These are phyloP conservation scores for Geranium brycei DNA, from an alignment of 345 rosid genomes.

Conservation along the genomic window DNA sequence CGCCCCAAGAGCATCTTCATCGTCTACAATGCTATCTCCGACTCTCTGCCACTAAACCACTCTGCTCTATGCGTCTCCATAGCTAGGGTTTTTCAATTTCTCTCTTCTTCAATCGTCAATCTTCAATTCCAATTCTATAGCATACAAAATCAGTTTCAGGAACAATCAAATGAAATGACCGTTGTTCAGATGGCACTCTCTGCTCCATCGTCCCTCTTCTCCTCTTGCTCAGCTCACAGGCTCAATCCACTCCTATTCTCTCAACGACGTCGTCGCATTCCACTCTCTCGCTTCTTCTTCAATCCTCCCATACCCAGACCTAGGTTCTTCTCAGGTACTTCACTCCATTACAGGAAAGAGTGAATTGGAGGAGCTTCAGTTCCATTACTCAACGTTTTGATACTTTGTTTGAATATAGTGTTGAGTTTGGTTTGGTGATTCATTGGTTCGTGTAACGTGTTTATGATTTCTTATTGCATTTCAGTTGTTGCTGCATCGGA, in stretches of 20 bases:
- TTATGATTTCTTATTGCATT: slow-evolving; percentile 4
- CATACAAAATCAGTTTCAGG: no score
- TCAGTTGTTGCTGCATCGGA: slow-evolving; percentile 48
- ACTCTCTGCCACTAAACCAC: no score
- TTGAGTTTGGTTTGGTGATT: neutral
- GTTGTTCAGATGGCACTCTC: slow-evolving; percentile 26
- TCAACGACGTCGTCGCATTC: slow-evolving; percentile 27
- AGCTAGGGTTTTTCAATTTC: no score
- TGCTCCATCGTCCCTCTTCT: slow-evolving; percentile 27
- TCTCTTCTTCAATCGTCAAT: no score
- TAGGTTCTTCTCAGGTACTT: slow-evolving; percentile 29
- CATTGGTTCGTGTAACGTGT: neutral
- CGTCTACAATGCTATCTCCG: no score
- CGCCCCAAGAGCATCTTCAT: no score
- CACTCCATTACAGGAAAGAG: no score
- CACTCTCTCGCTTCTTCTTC: slow-evolving; percentile 20
- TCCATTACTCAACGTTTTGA: neutral
- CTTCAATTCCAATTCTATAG: no score
- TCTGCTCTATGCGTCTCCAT: no score
- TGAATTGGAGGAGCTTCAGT: no score
- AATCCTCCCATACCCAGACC: slow-evolving; percentile 1
- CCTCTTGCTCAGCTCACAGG: slow-evolving; percentile 38
- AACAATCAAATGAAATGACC: no score
- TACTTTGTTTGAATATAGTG: no score
- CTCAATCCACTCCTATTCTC: slow-evolving; percentile 70